phyloP scores from a whole-genome alignment of 2,329 filamentous ascomycete genomes.

The Verticillium albo-atrum region DNA sequence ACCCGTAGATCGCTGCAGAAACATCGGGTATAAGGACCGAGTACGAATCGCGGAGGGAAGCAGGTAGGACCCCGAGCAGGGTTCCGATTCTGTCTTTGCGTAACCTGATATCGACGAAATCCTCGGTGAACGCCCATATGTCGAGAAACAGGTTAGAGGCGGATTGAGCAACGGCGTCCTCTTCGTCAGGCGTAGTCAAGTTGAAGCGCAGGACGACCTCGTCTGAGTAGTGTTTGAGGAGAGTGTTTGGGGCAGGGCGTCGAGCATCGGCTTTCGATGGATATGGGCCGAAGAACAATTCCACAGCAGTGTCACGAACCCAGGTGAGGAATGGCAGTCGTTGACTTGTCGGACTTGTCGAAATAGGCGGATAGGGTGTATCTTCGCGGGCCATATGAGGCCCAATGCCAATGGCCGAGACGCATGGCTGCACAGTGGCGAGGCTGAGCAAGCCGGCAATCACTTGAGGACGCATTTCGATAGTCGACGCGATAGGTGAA shows the following conservation, averaged over 20 bases:
- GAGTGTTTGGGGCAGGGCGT: slow-evolving; percentile 39
- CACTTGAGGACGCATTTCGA: slow-evolving; percentile 7
- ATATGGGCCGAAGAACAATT: slow-evolving; percentile 42
- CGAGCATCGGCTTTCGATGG: slow-evolving; percentile 28
- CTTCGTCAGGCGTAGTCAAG: slow-evolving; percentile 64
- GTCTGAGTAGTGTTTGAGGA: slow-evolving; percentile 58
- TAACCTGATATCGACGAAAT: slow-evolving; percentile 82
- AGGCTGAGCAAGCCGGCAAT: slow-evolving; percentile 3
- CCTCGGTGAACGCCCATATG: slow-evolving; percentile 78
- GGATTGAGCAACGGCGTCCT: slow-evolving; percentile 66
- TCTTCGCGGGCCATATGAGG: slow-evolving; percentile 12
- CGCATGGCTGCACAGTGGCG: slow-evolving; percentile 18
- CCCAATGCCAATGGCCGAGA: slow-evolving; percentile 23
- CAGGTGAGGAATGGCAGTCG: slow-evolving; percentile 45
- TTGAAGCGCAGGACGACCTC: slow-evolving; percentile 91
- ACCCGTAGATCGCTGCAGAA: slow-evolving; percentile 69
- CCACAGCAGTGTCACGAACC: slow-evolving; percentile 45
- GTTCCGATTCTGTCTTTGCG: slow-evolving; percentile 72
- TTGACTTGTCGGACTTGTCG: slow-evolving; percentile 14
- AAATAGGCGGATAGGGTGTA: not conserved
- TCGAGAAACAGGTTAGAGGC: slow-evolving; percentile 76
- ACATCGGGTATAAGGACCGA: slow-evolving; percentile 76
- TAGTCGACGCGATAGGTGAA: not conserved
- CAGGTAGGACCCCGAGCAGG: slow-evolving; percentile 72
- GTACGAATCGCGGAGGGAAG: slow-evolving; percentile 67